phyloP scores from a whole-genome alignment of 1,284 basidiomycete genomes.

The Xerocomus subilludens region DNA sequence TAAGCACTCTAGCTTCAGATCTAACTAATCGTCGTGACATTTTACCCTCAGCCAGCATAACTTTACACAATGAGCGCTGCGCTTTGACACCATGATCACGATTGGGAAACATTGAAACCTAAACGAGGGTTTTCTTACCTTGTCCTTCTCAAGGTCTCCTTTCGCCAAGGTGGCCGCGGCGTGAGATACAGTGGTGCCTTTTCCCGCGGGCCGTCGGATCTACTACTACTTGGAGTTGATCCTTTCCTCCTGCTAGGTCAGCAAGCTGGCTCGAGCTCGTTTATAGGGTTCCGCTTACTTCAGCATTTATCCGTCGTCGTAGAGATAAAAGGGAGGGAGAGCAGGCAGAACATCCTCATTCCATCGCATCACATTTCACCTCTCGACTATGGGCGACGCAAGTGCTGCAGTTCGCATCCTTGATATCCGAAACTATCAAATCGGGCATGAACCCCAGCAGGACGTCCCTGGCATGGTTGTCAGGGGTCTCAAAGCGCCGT shows the following conservation, averaged over 20 bases:
- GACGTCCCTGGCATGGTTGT: slow-evolving; percentile 63
- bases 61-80: too few species aligned
- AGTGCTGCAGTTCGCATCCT: slow-evolving; percentile 38
- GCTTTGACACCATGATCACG: too few species aligned
- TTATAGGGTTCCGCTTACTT: slow-evolving; percentile 41
- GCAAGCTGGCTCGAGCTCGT: background rate
- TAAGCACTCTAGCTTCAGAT: too few species aligned
- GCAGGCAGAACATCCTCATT: background rate
- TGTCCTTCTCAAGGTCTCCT: too few species aligned
- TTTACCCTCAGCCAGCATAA: too few species aligned
- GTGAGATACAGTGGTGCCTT: too few species aligned
- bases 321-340: slow-evolving; percentile 33
- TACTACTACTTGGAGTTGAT: too few species aligned
- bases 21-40: too few species aligned
- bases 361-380: background rate
- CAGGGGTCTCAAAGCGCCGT: slow-evolving; percentile 65
- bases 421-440: slow-evolving; percentile 43
- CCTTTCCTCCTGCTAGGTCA: background rate
- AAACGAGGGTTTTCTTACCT: too few species aligned
- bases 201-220: too few species aligned
- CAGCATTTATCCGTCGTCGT: slow-evolving; percentile 26
- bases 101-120: too few species aligned
- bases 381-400: slow-evolving; percentile 42
- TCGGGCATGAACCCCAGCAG: slow-evolving; percentile 22
- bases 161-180: too few species aligned